Evolutionary conservation across 495 filamentous ascomycete species (phyloP).

Genomic region (Aspergillus baeticus): DNA sequence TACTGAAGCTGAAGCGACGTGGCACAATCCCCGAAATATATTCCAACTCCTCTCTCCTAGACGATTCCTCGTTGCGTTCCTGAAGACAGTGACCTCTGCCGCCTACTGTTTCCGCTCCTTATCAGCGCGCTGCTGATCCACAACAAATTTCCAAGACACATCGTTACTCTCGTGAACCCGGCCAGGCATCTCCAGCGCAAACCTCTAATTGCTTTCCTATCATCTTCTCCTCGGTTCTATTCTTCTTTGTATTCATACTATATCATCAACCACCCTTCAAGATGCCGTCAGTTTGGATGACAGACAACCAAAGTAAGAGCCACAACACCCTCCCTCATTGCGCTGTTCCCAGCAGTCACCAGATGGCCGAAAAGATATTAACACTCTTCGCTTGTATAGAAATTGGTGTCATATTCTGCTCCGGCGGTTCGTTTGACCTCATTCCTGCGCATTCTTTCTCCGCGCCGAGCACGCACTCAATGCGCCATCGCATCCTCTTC

Average conservation of each 20-base stretch:
- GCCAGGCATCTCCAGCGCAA: neutral
- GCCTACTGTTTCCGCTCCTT: neutral
- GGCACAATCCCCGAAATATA: neutral
- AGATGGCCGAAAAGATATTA: constrained; percentile 8
- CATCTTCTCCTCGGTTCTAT: neutral
- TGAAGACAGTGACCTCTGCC: neutral
- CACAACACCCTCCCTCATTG: neutral
- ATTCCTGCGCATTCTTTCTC: neutral
- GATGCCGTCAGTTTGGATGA: constrained; percentile 87
- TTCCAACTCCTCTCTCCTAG: no score
- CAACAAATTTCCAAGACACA: neutral
- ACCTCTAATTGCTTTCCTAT: neutral
- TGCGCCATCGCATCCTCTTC: neutral
- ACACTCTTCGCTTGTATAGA: constrained; percentile 53
- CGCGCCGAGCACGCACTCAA: neutral
- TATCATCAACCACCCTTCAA: constrained; percentile 3
- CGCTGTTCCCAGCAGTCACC: neutral
- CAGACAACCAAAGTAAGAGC: constrained; percentile 87
- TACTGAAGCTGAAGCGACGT: neutral
- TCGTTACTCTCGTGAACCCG: neutral
- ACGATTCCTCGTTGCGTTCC: neutral
- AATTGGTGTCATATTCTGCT: constrained; percentile 93
- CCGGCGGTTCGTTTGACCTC: constrained; percentile 70
- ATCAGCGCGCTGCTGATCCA: constrained; percentile 1
- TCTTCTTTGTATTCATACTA: neutral